These are phyloP conservation scores for Parastagonospora avenae DNA, from an alignment of 2,329 filamentous ascomycete species.

Conservation along the genomic window DNA sequence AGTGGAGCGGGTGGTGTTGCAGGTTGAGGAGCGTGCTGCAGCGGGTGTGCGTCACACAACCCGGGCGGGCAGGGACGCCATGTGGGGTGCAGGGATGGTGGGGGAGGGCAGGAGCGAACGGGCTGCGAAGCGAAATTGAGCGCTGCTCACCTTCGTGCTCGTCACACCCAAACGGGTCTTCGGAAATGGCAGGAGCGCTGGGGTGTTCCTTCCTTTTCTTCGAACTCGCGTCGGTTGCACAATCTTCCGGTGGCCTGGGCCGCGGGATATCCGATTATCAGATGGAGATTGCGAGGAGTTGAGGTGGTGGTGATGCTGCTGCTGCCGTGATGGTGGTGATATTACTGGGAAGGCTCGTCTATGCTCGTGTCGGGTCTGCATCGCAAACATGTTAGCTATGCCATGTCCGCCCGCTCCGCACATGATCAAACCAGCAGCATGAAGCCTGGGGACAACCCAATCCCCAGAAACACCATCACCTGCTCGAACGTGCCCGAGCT, in stretches of 20 bases:
- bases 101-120: slow-evolving; percentile 15
- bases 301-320: slow-evolving; percentile 1
- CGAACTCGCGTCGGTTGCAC: background rate
- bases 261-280: no score
- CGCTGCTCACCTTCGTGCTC: slow-evolving; percentile 36
- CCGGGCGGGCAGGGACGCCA: slow-evolving; percentile 27
- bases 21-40: slow-evolving; percentile 33
- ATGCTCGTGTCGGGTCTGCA: background rate
- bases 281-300: background rate
- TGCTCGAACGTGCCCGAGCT: slow-evolving; percentile 15
- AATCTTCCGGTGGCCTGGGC: no score
- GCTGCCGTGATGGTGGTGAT: slow-evolving; percentile 7
- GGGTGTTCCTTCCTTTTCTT: slow-evolving; percentile 1
- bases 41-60: slow-evolving; percentile 27
- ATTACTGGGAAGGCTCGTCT: background rate
- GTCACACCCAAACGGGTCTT: slow-evolving; percentile 23
- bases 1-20: slow-evolving; percentile 37
- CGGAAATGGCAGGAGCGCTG: slow-evolving; percentile 11
- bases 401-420: slow-evolving; percentile 20
- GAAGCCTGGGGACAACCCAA: slow-evolving; percentile 4
- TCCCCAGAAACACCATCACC: background rate
- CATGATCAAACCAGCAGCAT: background rate
- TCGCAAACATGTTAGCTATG: slow-evolving; percentile 37
- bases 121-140: slow-evolving; percentile 38
- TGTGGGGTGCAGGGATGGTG: slow-evolving; percentile 41